A percentile compares a stretch with the other conserved stretches of the same genome.
Conservation (phyloP, 2,329 filamentous ascomycete species). For the Stromatinia cepivora region DNA sequence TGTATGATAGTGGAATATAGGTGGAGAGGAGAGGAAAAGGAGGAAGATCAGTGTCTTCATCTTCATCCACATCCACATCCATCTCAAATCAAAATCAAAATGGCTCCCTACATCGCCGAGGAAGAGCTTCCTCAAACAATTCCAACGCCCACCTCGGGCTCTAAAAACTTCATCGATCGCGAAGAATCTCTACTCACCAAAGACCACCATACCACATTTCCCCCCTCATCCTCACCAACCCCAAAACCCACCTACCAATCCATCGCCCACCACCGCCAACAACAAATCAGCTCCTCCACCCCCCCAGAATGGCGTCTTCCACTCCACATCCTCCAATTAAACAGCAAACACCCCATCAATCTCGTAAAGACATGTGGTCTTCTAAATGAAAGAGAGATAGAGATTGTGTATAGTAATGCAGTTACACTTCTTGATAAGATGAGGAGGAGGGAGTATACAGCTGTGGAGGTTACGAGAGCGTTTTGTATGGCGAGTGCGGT, state of each 20-base stretch:
- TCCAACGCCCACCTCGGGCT: background rate
- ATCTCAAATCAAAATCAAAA: background rate
- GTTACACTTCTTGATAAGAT: conserved; percentile 40
- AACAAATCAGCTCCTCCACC: background rate
- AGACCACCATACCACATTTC: background rate
- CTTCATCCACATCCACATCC: background rate
- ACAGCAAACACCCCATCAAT: background rate
- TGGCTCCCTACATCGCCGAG: background rate
- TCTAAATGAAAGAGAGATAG: background rate
- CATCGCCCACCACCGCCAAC: background rate
- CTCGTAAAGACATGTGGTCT: background rate
- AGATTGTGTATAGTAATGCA: conserved; percentile 37
- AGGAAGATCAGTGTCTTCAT: conserved; percentile 5
- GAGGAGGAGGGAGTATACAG: conserved; percentile 47
- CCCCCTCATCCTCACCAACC: no score
- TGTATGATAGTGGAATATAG: background rate
- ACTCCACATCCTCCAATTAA: background rate
- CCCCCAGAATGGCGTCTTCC: conserved; percentile 6
- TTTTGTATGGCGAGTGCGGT: conserved; percentile 57
- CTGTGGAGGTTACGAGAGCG: conserved; percentile 46
- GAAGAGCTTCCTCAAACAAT: background rate
- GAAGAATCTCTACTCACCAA: background rate
- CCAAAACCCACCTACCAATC: background rate
- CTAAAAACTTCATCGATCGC: no score
- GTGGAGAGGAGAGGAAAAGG: no score